A percentile compares a stretch with the other conserved stretches of the same genome.
Conservation (phyloP, 2,329 filamentous ascomycete species). For the Microdochium bolleyi region DNA sequence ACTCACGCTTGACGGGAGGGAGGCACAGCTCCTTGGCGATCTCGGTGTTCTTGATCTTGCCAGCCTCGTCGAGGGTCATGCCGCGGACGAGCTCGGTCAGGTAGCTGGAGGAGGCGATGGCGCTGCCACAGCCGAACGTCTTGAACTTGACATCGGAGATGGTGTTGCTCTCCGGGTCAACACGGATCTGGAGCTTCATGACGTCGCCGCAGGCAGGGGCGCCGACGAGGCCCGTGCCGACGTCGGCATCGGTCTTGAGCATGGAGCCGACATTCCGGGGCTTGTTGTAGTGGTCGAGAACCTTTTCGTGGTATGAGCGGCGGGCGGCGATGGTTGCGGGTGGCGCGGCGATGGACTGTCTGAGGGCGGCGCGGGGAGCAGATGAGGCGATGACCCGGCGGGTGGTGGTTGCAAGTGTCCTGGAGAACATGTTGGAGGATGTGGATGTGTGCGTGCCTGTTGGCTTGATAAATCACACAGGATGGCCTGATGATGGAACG, state of each 20-base stretch:
- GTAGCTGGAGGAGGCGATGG: slow-evolving; percentile 92
- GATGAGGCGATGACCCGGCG: slow-evolving; percentile 33
- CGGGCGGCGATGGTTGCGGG: slow-evolving; percentile 24
- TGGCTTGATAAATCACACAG: slow-evolving; percentile 12
- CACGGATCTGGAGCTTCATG: slow-evolving; percentile 87
- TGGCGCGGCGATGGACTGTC: slow-evolving; percentile 31
- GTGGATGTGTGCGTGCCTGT: neutral
- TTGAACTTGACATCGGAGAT: slow-evolving; percentile 80
- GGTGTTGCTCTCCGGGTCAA: slow-evolving; percentile 65
- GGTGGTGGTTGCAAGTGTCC: slow-evolving; percentile 14
- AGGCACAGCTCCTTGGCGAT: slow-evolving; percentile 90
- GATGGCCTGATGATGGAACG: slow-evolving; percentile 20
- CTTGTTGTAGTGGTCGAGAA: slow-evolving; percentile 76
- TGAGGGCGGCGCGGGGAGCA: slow-evolving; percentile 27
- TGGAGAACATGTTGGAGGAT: slow-evolving; percentile 7
- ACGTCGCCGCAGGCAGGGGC: slow-evolving; percentile 90
- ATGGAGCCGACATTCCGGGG: slow-evolving; percentile 75
- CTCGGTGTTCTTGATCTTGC: slow-evolving; percentile 90
- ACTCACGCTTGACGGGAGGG: slow-evolving; percentile 67
- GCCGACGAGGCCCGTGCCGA: slow-evolving; percentile 71
- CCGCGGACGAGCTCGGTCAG: slow-evolving; percentile 90
- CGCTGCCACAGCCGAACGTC: slow-evolving; percentile 74
- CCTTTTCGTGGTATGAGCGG: slow-evolving; percentile 46
- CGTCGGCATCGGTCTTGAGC: slow-evolving; percentile 61
- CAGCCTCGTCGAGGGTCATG: slow-evolving; percentile 93